Percentiles rank a stretch among this genome's conserved stretches.
Conservation (phyloP, 148 eudicot genomes). For the Chenopodium formosanum region DNA sequence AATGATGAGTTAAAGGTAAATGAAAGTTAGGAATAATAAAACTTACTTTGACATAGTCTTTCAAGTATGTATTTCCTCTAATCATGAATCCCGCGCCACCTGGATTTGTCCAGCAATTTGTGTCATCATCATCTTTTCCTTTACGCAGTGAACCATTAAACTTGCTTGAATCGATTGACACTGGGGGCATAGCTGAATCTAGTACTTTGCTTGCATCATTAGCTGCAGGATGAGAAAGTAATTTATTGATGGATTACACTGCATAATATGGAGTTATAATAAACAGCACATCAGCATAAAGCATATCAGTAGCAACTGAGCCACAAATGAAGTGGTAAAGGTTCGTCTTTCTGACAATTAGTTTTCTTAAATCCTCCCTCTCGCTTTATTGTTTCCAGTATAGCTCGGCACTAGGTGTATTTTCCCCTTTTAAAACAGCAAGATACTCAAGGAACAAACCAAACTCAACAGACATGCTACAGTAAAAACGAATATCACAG, state of each 20-base stretch:
- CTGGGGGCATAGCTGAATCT: conserved; percentile 45
- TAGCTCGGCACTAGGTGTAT: neutral
- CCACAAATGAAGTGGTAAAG: neutral
- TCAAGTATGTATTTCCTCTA: conserved; percentile 84
- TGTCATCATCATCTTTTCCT: conserved; percentile 69
- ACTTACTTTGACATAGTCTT: conserved; percentile 67
- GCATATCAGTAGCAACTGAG: neutral
- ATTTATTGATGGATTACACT: neutral
- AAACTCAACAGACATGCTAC: neutral
- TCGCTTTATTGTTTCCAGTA: neutral
- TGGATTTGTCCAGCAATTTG: conserved; percentile 89
- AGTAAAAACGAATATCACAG: neutral
- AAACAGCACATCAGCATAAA: neutral
- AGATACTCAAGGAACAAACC: neutral
- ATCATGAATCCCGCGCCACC: conserved; percentile 82
- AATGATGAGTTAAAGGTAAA: too few relatives aligned
- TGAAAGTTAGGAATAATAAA: neutral
- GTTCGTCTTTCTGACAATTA: neutral
- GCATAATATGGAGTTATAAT: neutral
- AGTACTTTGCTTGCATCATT: conserved; percentile 48
- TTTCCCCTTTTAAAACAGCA: neutral
- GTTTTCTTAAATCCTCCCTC: neutral
- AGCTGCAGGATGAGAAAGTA: conserved; percentile 33
- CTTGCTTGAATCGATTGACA: conserved; percentile 50
- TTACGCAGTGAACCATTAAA: conserved; percentile 61